Evolutionary conservation across 1,284 basidiomycete species (phyloP).

Genomic region (Trichosporon coremiiforme): DNA sequence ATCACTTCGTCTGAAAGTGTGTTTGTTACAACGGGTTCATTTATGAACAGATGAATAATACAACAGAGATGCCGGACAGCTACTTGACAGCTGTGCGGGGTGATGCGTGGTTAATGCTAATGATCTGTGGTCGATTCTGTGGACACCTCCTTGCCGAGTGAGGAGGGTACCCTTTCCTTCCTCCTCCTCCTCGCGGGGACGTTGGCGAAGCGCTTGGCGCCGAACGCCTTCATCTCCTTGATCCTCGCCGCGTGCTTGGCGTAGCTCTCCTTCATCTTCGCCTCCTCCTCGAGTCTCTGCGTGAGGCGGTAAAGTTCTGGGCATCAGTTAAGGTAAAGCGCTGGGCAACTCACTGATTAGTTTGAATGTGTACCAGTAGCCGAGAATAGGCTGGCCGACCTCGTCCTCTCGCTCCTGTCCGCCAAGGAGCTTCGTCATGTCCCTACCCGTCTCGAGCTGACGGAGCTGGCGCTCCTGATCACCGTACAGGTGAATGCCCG

Average conservation of each 20-base stretch:
- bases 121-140: conserved; percentile 3
- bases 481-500: conserved; percentile 44
- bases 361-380: conserved; percentile 46
- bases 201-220: conserved; percentile 20
- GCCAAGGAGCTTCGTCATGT: conserved; percentile 42
- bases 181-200: not conserved
- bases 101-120: not conserved
- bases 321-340: not conserved
- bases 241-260: conserved; percentile 32
- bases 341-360: conserved; percentile 42
- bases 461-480: conserved; percentile 38
- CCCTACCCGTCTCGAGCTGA: conserved; percentile 46
- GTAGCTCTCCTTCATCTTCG: conserved; percentile 27
- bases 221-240: conserved; percentile 27
- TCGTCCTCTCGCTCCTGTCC: conserved; percentile 44
- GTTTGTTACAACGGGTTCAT: conserved; percentile 9
- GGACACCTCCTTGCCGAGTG: not conserved
- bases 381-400: conserved; percentile 46
- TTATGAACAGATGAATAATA: not conserved
- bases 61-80: not conserved
- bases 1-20: not conserved
- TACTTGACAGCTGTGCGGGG: not conserved
- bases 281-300: conserved; percentile 24
- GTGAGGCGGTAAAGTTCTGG: conserved; percentile 39
- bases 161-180: not conserved